Evolutionary conservation across 495 filamentous ascomycete species (phyloP), one percentile per base, ranked within the genome.

Genomic region (Tetracladium setigerum): DNA sequence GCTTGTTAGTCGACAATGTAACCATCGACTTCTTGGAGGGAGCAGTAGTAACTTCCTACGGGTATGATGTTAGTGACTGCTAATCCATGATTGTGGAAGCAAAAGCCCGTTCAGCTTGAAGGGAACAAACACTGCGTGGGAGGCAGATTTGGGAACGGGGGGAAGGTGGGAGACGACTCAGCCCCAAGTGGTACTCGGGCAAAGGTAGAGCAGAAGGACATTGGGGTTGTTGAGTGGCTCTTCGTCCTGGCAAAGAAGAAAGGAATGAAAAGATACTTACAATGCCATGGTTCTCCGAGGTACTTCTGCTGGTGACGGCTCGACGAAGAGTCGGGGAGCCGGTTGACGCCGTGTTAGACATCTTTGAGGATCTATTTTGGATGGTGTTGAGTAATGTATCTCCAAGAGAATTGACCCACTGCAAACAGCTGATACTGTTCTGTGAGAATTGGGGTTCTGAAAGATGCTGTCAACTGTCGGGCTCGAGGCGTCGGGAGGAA

Each of bases 271-370:
- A 33, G 33, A 62, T 45, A 64, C 59, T 59, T 59, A 65, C 62
- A 57, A 53, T 43, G 45, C 54, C 66, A 34, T 58, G 41, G 46
- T 74, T 76, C 56, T 75, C 68, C 49, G 65, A 62, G 43, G 46
- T 42, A 41, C 49, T 66, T 47, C 65, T 63, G 48, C 61, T 52
- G 17, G 57, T 49, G 18, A 54, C 53, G 7, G 59, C 53, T 8
- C 69, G 68, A 49, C 71, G 67, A 44, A 65, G 60, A 41, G 53
- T 58, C 22, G 76, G 73, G 37, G 76, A 78, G 32, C 71, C 74
- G 19, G 67, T 69, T 13, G 71, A 68, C 24, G 61, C 53, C 16
- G 62, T 44, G 19, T 61, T 46, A 52, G 76, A 73, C 76, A 77
- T 78, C 40, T 38, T 56, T 56, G 38, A 46, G 19, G 30, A 40